Evolutionary conservation across 306 rosid species (phyloP).

Genomic region (Cicer bijugum): DNA sequence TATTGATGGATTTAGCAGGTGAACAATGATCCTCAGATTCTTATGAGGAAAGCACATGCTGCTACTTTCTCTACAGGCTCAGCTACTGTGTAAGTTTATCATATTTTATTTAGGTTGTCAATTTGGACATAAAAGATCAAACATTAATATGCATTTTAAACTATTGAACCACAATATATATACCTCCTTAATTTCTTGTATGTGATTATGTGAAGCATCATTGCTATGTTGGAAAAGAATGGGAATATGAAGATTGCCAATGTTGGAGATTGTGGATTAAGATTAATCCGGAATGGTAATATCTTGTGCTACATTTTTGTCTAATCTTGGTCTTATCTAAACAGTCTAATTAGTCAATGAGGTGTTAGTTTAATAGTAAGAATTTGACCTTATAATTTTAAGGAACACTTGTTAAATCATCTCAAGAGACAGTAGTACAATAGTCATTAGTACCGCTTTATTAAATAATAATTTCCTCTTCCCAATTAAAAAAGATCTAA

Average conservation of each 20-base stretch:
- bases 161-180: neutral
- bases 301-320: constrained; percentile 33
- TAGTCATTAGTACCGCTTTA: too few relatives aligned
- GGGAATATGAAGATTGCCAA: constrained; percentile 86
- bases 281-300: constrained; percentile 75
- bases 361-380: too few relatives aligned
- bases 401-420: too few relatives aligned
- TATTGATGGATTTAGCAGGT: constrained; percentile 60
- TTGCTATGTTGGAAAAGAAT: constrained; percentile 81
- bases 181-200: constrained; percentile 36
- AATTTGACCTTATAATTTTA: too few relatives aligned
- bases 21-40: constrained; percentile 77
- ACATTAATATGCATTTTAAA: constrained; percentile 18
- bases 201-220: constrained; percentile 54
- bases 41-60: constrained; percentile 89
- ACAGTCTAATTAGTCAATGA: neutral
- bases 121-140: constrained; percentile 1
- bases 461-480: too few relatives aligned
- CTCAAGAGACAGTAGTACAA: too few relatives aligned
- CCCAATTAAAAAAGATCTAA: neutral
- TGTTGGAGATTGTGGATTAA: constrained; percentile 93
- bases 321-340: constrained; percentile 15
- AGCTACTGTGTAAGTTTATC: constrained; percentile 79
- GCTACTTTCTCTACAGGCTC: constrained; percentile 84
- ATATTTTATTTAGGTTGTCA: neutral